Evolutionary conservation across 495 filamentous ascomycete genomes (phyloP).

Genomic region (Neurospora cerealis): DNA sequence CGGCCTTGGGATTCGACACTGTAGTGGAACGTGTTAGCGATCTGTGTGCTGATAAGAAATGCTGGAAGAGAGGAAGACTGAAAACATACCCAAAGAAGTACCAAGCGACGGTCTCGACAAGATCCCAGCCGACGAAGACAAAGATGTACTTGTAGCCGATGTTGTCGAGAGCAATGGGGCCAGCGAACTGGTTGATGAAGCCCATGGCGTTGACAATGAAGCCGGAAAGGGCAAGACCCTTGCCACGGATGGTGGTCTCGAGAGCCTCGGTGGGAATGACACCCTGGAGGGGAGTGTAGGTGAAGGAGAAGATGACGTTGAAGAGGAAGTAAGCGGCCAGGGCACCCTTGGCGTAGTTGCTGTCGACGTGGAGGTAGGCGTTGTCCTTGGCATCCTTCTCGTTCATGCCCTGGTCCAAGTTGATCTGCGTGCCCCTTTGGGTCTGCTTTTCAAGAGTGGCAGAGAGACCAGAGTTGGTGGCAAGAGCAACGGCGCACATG

Average conservation of each 20-base stretch:
- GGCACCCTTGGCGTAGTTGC: slow-evolving; percentile 31
- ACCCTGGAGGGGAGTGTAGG: slow-evolving; percentile 49
- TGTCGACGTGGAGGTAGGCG: slow-evolving; percentile 14
- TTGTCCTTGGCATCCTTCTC: slow-evolving; percentile 3
- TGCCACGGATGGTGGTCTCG: slow-evolving; percentile 40
- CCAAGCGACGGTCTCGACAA: slow-evolving; percentile 34
- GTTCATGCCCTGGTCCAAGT: background rate
- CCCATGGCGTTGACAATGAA: slow-evolving; percentile 35
- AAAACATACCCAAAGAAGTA: slow-evolving; percentile 39
- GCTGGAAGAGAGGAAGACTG: background rate
- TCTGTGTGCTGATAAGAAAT: background rate
- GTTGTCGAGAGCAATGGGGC: slow-evolving; percentile 37
- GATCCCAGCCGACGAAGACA: slow-evolving; percentile 38
- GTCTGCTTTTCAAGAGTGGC: slow-evolving; percentile 31
- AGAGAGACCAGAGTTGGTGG: slow-evolving; percentile 37
- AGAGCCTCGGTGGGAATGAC: slow-evolving; percentile 49
- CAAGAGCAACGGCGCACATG: slow-evolving; percentile 39
- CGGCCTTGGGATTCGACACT: slow-evolving; percentile 42
- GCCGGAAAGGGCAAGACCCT: slow-evolving; percentile 37
- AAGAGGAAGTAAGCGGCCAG: slow-evolving; percentile 46
- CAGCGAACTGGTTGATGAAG: slow-evolving; percentile 43
- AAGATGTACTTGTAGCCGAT: slow-evolving; percentile 42
- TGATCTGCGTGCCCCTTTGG: slow-evolving; percentile 5
- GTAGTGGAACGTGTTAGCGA: slow-evolving; percentile 7
- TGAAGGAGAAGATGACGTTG: slow-evolving; percentile 51